These are phyloP conservation scores for Ophiostoma populinum DNA, from an alignment of 2,329 filamentous ascomycete genomes.

Conservation along the genomic window DNA sequence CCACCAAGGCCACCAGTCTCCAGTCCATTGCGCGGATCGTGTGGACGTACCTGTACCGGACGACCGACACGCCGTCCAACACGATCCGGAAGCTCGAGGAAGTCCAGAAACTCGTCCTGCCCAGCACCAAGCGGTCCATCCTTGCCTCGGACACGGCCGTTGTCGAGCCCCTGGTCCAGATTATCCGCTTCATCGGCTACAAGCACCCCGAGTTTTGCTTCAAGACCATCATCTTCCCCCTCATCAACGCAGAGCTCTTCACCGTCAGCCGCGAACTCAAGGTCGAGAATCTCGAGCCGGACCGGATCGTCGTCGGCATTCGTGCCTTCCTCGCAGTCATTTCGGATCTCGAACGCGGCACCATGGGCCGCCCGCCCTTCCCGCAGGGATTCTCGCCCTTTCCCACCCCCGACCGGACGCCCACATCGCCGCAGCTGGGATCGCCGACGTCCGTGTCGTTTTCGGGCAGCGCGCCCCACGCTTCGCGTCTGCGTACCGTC, in stretches of 20 bases:
- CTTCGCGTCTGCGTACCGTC: background rate
- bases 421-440: constrained; percentile 32
- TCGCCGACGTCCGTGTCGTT: constrained; percentile 15
- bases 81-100: constrained; percentile 75
- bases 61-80: constrained; percentile 49
- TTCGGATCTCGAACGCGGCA: constrained; percentile 75
- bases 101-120: constrained; percentile 68
- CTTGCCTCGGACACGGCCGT: constrained; percentile 70
- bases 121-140: constrained; percentile 62
- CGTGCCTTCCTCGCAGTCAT: constrained; percentile 86
- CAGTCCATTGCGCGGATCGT: constrained; percentile 79
- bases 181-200: constrained; percentile 87
- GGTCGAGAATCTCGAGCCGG: constrained; percentile 86
- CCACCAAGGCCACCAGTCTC: constrained; percentile 60
- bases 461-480: background rate
- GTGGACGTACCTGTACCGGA: constrained; percentile 88
- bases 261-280: constrained; percentile 56
- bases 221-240: constrained; percentile 76
- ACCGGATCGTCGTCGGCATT: constrained; percentile 94
- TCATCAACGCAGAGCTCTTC: constrained; percentile 88
- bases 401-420: constrained; percentile 24
- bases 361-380: constrained; percentile 64
- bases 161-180: constrained; percentile 77
- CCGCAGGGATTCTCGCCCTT: constrained; percentile 41
- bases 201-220: constrained; percentile 91